Base-by-base conservation (phyloP, 2,329 filamentous ascomycete species). In the Phialophora verrucosa region DNA sequence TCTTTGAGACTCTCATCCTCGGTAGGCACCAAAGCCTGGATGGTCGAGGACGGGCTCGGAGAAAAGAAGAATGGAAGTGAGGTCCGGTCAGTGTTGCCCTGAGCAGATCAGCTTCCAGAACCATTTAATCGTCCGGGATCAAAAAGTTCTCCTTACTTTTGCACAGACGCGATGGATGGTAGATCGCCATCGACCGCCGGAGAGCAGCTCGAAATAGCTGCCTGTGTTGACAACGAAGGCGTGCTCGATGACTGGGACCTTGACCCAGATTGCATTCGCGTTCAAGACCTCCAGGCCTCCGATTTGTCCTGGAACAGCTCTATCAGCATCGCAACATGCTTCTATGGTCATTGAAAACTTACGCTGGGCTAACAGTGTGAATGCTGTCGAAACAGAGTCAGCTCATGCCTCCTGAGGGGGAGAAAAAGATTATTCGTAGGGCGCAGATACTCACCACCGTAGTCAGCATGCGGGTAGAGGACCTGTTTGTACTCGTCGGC, bases 21-120 rank as follows among this genome's bases (percentile, higher is more conserved):
- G 38, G 20, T 6, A 50, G 61, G 35, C 1, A 63, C 51, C 61
- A 63, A 32, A 8, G 61, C 51, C 56, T 57, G 49, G 14, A 57
- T 63, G 38, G 50, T 63, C 32, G 61, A 49, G 23, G 35, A 57
- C 32, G 61, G 51, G 47, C 61, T 57, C 12, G 61, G 61, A 8
- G 61, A 62, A 31, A 62, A 62, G 27, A 63, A 63, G 61, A 63
- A 63, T 25, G 50, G 61, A 63, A 63, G 61, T 12, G 61, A 63
- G 17, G 61, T 62, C 29, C 51, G 51, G 35, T 63, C 61, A 17
- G 61, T 63, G 53, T 63, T 58, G 61, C 11, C 61, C 61, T 63
- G 51, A n/a, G 47, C 50, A 14, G 29, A n/a, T 42, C 27, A 61
- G 59, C n/a, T 4, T 14, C 29, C 23, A 55, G 25, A 3, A 49